phyloP scores from a whole-genome alignment of 192 early-diverging fungal genomes.

The Dispira simplex region DNA sequence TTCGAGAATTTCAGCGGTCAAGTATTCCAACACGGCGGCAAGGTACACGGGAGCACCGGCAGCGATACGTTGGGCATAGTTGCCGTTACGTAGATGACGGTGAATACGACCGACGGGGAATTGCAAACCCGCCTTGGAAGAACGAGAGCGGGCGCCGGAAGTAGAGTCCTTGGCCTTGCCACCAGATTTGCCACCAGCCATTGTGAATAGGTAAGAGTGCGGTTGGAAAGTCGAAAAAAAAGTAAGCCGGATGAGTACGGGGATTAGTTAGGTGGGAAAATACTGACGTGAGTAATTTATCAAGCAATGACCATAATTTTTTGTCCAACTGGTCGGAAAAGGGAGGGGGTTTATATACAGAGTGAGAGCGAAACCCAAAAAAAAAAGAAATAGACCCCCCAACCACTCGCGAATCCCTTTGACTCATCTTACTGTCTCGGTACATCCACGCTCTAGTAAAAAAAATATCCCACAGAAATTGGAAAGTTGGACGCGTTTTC shows the following conservation, averaged over 20 bases:
- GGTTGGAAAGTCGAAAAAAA: conserved; percentile 4
- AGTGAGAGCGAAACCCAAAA: neutral
- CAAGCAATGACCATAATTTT: neutral
- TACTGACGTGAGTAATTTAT: neutral
- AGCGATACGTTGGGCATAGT: conserved; percentile 87
- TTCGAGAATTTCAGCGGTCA: conserved; percentile 92
- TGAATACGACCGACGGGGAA: conserved; percentile 97
- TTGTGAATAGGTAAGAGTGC: conserved; percentile 19
- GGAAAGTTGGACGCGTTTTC: neutral
- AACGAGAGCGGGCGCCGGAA: conserved; percentile 36
- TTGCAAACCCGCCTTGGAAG: conserved; percentile 82
- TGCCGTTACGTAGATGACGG: conserved; percentile 84
- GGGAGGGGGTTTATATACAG: neutral
- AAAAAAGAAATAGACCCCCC: neutral
- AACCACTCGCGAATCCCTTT: neutral
- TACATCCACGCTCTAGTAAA: neutral
- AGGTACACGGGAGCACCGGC: conserved; percentile 90
- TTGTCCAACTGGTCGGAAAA: no score
- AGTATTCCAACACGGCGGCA: conserved; percentile 91
- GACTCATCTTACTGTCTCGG: neutral
- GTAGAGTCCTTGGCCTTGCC: conserved; percentile 48
- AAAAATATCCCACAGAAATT: neutral
- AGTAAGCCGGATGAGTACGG: conserved; percentile 9
- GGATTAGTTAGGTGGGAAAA: conserved; percentile 4
- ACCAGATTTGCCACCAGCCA: conserved; percentile 58